Base-by-base conservation (phyloP, 768 basidiomycete genomes). In the Inosperma sp. region DNA sequence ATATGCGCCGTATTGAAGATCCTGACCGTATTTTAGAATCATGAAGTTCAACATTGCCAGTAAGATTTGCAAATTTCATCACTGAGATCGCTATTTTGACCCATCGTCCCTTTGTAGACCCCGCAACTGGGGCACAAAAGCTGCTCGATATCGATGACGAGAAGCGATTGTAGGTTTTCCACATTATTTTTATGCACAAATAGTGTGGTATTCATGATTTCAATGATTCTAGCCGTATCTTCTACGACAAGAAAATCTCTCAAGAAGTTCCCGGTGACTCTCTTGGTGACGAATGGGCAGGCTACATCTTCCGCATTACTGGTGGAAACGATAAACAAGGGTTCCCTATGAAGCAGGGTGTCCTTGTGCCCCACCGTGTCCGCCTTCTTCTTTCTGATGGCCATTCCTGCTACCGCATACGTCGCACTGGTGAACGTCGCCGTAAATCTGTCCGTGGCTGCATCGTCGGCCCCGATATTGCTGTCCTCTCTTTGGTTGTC, bases 291-390 rank as follows among this genome's bases (percentile, higher is more conserved):
- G 95, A 98, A 77, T 98, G 83, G 81, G 91, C 89, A 70, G 95
- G 95, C 52, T 97, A 96, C 76, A 74, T 97, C 69, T 83, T 96
- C 80, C 86, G 93, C 63, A 89, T 99, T 77, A 94, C 91, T 25
- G 94, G 94, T 63, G 92, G 95, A 57, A 97, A 97, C 79, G 93
- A 97, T 84, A 92, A 93, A 77, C 91, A 94, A 70, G 93, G 93
- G 66, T 95, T 96, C 81, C 93, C 93, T 41, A 96, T 97, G 93
- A 98, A 98, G 75, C 95, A 99, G 76, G 94, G 95, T 76, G 89
- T 97, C 59, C 88, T 98, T 55, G 81, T 95, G 63, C 91, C 91
- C 52, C 68, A 91, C 76, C 93, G 95, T 81, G 91, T 94, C 62
- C 78, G 82, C 55, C 88, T 99, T 58, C 89, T 98, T 64, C 88